Evolutionary conservation across 768 basidiomycete species (phyloP), one percentile per base, ranked within the genome.

Genomic region (Candolleomyces eurysporus): DNA sequence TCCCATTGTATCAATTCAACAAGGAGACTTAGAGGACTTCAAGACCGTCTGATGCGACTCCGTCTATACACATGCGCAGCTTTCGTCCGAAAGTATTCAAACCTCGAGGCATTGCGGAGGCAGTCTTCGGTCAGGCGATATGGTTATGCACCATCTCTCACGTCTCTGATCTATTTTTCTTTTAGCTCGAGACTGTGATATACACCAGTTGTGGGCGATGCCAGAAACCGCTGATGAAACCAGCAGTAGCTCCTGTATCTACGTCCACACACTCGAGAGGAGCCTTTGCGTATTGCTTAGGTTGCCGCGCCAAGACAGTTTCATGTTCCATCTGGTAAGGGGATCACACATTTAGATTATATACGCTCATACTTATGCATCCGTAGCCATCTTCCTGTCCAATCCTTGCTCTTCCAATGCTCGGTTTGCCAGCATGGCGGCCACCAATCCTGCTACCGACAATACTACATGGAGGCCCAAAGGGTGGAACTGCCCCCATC

Each of bases 361-460:
- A n/a, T n/a, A n/a, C n/a, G n/a, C 16, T 58, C 60, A 58, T 48
- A 51, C 48, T 52, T 59, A 59, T 5, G 17, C 64, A 48, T n/a
- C 57, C n/a, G 4, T 62, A 93, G 92, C 71, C 92, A 85, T 58
- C 82, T 94, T 31, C 92, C 92, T 4, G 90, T 93, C 16, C 84
- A 83, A 31, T 76, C 83, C 0, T 75, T 92, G 5, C 72, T 91
- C 2, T 89, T 92, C 69, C 86, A 87, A 56, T 94, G 92, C 70
- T 81, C 89, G 0, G 74, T 89, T 1, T 94, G 92, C 69, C 75
- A 82, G 48, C 92, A 94, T 63, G 92, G 92, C 0, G 92, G 92
- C 0, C 92, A 94, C 65, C 88, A 89, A 65, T 79, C 82, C 19
- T 94, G 92, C 72, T 92, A 91, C 66, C 81, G 84, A 43, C 76